Evolutionary conservation across 2,329 filamentous ascomycete species (phyloP), one percentile per base, ranked within the genome.

Genomic region (Tolypocladium capitatum): DNA sequence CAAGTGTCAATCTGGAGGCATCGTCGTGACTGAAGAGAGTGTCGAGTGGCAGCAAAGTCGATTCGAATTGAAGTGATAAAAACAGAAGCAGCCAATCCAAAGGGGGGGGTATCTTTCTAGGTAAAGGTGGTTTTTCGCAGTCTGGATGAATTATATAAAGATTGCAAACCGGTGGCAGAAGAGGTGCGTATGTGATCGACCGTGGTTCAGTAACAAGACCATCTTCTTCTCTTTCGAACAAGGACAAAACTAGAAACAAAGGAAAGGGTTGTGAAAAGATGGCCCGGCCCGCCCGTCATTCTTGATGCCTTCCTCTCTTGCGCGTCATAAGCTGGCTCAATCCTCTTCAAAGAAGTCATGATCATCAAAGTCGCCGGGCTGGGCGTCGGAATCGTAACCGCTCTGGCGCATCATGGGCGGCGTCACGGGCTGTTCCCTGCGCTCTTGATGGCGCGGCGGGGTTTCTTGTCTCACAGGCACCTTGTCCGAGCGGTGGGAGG

Each of bases 321-420:
- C 24, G 24, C 10, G 24, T 42, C 38, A n/a, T 42, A 21, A 33
- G 16, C 16, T 33, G 18, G 38, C 49, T 58, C 51, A 66, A 51
- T 70, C 67, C 55, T 76, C 72, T 53, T 75, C 73, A 54, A 77
- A 78, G 63, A 79, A 79, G 47, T 73, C 75, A 32, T 75, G 71
- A 59, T 80, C 75, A 56, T 80, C 75, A 63, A 78, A 78, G 47
- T 77, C 73, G 49, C 73, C 77, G 3, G 73, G 70, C 34, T 73
- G 73, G 7, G 80, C 80, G 60, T 83, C 79, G 30, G 70, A 70
- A 58, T 83, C 80, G 59, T 83, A 83, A 31, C 69, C 70, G 50
- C 70, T 72, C 32, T 71, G 62, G 32, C 68, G 69, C 74, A 80
- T 77, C 75, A 82, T 81, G 0, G 77, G 77, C 28, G 80, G 78